Base-by-base conservation (phyloP, 2,329 filamentous ascomycete genomes). In the Epichloe scottii region DNA sequence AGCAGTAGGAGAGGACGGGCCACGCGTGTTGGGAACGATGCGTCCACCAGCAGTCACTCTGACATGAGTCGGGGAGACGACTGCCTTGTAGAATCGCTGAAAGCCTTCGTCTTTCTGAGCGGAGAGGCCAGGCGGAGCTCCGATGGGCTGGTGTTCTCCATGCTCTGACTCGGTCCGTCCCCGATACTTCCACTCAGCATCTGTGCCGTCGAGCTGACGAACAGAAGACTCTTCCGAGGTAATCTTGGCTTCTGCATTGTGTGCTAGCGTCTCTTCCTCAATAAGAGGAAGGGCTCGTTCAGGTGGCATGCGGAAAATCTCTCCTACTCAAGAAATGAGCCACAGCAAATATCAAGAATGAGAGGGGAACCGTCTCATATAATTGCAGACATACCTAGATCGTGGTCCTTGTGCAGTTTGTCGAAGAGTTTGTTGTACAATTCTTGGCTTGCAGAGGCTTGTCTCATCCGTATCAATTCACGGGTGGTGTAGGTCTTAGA, bases 11-110 rank as follows among this genome's bases (percentile, higher is more conserved):
- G 78, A 81, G 5, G 68, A 67, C 2, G 73, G 68, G 12, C 68
- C 72, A 42, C 79, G 73, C 35, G 74, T 82, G 58, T 84, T 84
- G 46, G 80, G 81, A 1, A 85, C 81, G 57, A 85, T 84, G 38
- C 79, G 73, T 41, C 81, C 81, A 52, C 81, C 80, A 53, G 81
- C 81, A 19, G 81, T 85, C 47, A 85, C 81, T 15, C 81, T 77
- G 55, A 84, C 75, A 62, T 84, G 79, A 14, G 79, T 81, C 7
- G 81, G 81, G 35, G 81, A 85, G 4, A 79, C 74, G n/a, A 84
- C 81, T 11, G 81, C 79, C 60, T 81, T 80, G 66, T 81, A 84
- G 60, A 85, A 85, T 49, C 76, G 72, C 62, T 82, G 76, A 57
- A 85, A 85, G n/a, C 81, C 81, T 61, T 84, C 79, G 35, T 74